These are phyloP conservation scores for Chytriomyces sp. DNA, from an alignment of 192 early-diverging fungal species.

Conservation along the genomic window DNA sequence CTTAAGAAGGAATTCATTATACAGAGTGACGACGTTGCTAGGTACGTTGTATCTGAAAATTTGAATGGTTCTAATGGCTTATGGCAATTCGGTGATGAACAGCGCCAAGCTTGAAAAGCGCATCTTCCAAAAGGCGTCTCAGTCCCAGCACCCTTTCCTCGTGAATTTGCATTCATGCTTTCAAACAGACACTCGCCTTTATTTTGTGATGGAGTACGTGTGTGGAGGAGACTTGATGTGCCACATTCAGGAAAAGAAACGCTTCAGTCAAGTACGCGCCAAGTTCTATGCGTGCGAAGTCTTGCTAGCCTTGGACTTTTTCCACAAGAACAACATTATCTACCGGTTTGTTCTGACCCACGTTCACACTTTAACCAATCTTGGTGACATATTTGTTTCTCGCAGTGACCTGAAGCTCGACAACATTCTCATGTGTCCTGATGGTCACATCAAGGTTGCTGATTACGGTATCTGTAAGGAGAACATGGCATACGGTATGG, in stretches of 20 bases:
- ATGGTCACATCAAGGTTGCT: constrained; percentile 97
- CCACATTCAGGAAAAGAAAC: constrained; percentile 87
- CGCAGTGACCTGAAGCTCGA: constrained; percentile 92
- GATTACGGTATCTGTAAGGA: constrained; percentile 99
- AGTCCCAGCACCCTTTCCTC: constrained; percentile 90
- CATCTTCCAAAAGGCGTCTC: constrained; percentile 87
- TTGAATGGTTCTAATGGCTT: background rate
- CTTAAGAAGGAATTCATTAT: constrained; percentile 95
- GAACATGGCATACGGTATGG: constrained; percentile 56
- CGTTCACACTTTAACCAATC: background rate
- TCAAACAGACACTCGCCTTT: constrained; percentile 87
- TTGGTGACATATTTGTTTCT: background rate
- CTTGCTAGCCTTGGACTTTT: constrained; percentile 89
- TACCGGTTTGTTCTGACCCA: constrained; percentile 58
- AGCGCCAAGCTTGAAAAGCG: constrained; percentile 74
- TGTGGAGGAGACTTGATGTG: constrained; percentile 97
- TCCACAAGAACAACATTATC: constrained; percentile 91
- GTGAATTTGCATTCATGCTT: constrained; percentile 95
- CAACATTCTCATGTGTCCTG: constrained; percentile 84
- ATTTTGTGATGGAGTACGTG: constrained; percentile 99
- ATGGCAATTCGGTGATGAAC: background rate
- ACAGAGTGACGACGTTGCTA: constrained; percentile 95
- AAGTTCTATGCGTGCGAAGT: constrained; percentile 98
- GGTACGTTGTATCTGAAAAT: constrained; percentile 30
- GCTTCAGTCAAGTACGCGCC: constrained; percentile 84